phyloP scores from a whole-genome alignment of 768 basidiomycete genomes.

The Lactifluus pinguis region DNA sequence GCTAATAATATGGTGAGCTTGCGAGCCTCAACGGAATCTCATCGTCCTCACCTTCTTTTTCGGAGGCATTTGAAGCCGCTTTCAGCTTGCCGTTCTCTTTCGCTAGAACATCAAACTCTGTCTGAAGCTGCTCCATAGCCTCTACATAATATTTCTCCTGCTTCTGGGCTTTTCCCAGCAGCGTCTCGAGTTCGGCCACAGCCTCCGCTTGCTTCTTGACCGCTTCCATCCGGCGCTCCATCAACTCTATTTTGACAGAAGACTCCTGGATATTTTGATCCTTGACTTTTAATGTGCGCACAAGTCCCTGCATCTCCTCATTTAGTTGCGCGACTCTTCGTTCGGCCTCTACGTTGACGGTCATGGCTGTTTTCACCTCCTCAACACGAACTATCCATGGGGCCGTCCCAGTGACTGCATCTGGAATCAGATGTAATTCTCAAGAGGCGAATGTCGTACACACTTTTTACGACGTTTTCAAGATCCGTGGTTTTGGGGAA shows the following conservation, averaged over 20 bases:
- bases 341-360: slow-evolving; percentile 88
- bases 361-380: slow-evolving; percentile 73
- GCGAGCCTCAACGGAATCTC: neutral
- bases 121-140: slow-evolving; percentile 87
- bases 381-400: slow-evolving; percentile 83
- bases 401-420: slow-evolving; percentile 56
- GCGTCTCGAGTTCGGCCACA: slow-evolving; percentile 71
- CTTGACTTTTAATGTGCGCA: slow-evolving; percentile 75
- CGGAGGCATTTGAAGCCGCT: slow-evolving; percentile 51
- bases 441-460: slow-evolving; percentile 23
- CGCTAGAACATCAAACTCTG: slow-evolving; percentile 78
- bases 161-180: slow-evolving; percentile 72
- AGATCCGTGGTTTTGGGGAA: slow-evolving; percentile 63
- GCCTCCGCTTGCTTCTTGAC: slow-evolving; percentile 85
- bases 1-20: slow-evolving; percentile 13
- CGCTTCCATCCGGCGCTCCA: slow-evolving; percentile 88
- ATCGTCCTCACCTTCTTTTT: slow-evolving; percentile 53
- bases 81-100: slow-evolving; percentile 84
- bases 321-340: slow-evolving; percentile 75
- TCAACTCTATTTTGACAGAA: slow-evolving; percentile 85
- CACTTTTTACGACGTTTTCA: slow-evolving; percentile 75
- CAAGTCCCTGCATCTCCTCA: slow-evolving; percentile 84
- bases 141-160: slow-evolving; percentile 88
- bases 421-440: neutral
- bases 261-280: slow-evolving; percentile 88